phyloP scores from a whole-genome alignment of 345 rosid species.

The Ceriops zippeliana region DNA sequence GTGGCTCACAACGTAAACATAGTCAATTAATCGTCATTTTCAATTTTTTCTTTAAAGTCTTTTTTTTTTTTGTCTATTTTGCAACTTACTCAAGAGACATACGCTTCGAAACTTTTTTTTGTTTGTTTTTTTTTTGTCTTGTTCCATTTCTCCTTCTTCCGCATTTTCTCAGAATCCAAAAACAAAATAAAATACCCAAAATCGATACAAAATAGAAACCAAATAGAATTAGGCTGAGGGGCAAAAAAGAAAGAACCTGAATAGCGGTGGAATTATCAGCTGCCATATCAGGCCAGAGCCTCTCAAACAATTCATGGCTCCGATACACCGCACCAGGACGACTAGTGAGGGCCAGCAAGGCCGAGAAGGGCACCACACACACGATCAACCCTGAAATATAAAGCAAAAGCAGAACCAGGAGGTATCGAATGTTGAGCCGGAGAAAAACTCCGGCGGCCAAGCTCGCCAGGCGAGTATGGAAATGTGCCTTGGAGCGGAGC shows the following conservation, averaged over 20 bases:
- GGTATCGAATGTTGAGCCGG: slow-evolving; percentile 60
- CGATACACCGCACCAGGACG: slow-evolving; percentile 77
- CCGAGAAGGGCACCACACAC: slow-evolving; percentile 81
- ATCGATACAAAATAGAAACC: not conserved
- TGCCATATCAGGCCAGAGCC: slow-evolving; percentile 66
- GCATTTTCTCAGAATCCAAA: slow-evolving; percentile 16
- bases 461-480: slow-evolving; percentile 41
- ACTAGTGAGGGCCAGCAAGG: slow-evolving; percentile 41
- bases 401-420: slow-evolving; percentile 54
- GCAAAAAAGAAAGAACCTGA: slow-evolving; percentile 35
- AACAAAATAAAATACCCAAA: not conserved
- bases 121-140: not conserved
- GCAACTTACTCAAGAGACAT: no score
- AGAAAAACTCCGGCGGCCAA: slow-evolving; percentile 35
- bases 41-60: not conserved
- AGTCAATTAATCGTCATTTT: not conserved
- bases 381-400: slow-evolving; percentile 69
- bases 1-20: no score
- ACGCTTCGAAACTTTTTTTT: no score
- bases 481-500: slow-evolving; percentile 49
- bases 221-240: no score
- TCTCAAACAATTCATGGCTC: slow-evolving; percentile 63
- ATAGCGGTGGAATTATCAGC: slow-evolving; percentile 63
- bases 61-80: not conserved
- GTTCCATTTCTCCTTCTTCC: not conserved